Evolutionary conservation across 2,329 filamentous ascomycete species (phyloP).

Genomic region (Sporothrix mexicana): DNA sequence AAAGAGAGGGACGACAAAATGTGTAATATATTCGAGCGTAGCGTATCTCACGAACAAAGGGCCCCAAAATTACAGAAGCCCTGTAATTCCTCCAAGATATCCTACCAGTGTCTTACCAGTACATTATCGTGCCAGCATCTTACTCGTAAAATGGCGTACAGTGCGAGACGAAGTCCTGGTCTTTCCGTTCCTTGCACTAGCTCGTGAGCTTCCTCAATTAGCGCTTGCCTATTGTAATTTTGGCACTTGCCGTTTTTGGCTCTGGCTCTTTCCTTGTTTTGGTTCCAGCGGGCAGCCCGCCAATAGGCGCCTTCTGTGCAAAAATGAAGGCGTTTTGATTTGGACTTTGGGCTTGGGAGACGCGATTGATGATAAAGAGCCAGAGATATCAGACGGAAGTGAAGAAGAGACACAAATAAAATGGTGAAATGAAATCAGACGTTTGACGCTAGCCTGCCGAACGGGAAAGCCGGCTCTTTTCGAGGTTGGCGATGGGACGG

Average conservation of each 20-base stretch:
- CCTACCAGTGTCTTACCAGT: no score
- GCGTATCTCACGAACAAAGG: not conserved
- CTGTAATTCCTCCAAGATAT: not conserved
- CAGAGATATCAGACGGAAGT: not conserved
- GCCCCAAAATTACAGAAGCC: not conserved
- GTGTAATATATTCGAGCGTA: slow-evolving; percentile 2
- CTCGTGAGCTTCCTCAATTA: not conserved
- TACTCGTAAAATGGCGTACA: not conserved
- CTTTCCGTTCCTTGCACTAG: slow-evolving; percentile 27
- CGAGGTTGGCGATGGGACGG: not conserved
- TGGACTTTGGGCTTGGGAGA: not conserved
- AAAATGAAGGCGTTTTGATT: slow-evolving; percentile 6
- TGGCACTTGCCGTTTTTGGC: slow-evolving; percentile 15
- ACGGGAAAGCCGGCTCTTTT: slow-evolving; percentile 32
- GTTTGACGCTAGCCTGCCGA: slow-evolving; percentile 31
- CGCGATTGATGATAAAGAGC: not conserved
- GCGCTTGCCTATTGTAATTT: slow-evolving; percentile 12
- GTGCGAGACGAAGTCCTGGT: not conserved
- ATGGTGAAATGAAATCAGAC: slow-evolving; percentile 21
- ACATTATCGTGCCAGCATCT: no score
- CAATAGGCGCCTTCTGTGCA: slow-evolving; percentile 18
- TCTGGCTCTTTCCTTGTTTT: slow-evolving; percentile 11
- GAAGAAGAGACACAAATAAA: not conserved
- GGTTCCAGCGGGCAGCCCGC: not conserved
- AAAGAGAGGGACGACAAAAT: slow-evolving; percentile 10